Evolutionary conservation across 495 filamentous ascomycete species (phyloP).

Genomic region (Daldinia bambusicola): DNA sequence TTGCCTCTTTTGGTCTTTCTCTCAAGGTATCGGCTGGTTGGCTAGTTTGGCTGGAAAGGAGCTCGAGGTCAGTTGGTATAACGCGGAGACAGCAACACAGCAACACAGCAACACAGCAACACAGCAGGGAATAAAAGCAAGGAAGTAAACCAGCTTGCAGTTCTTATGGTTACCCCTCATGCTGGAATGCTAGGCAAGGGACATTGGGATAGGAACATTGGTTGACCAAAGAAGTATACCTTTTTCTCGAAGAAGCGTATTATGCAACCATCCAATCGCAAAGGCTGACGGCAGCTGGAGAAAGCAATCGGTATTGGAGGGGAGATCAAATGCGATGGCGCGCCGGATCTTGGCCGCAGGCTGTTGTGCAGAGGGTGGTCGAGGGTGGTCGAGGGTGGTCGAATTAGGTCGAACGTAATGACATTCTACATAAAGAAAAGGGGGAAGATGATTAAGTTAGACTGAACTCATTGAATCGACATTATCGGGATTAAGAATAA

Average conservation of each 20-base stretch:
- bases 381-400: conserved; percentile 18
- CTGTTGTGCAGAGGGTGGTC: conserved; percentile 20
- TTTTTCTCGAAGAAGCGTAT: conserved; percentile 26
- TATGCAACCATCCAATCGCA: conserved; percentile 48
- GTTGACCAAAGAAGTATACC: conserved; percentile 22
- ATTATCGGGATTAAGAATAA: conserved; percentile 22
- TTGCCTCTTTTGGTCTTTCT: conserved; percentile 37
- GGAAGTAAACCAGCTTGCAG: conserved; percentile 31
- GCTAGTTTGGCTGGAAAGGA: conserved; percentile 38
- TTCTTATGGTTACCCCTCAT: conserved; percentile 39
- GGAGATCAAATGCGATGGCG: conserved; percentile 43
- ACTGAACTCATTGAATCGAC: conserved; percentile 38
- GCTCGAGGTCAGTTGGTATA: conserved; percentile 29
- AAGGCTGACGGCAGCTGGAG: conserved; percentile 39
- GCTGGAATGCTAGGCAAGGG: conserved; percentile 4
- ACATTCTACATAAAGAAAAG: conserved; percentile 3
- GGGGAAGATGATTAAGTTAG: conserved; percentile 2
- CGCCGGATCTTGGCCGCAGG: conserved; percentile 36
- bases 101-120: conserved; percentile 22
- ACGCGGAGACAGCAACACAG: conserved; percentile 29
- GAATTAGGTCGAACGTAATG: conserved; percentile 14
- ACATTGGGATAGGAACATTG: conserved; percentile 10
- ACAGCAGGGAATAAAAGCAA: conserved; percentile 35
- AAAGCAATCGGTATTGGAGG: conserved; percentile 43
- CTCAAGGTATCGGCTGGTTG: conserved; percentile 38